These are phyloP conservation scores for Cladosporium velox DNA, from an alignment of 2,329 filamentous ascomycete species.

Conservation along the genomic window DNA sequence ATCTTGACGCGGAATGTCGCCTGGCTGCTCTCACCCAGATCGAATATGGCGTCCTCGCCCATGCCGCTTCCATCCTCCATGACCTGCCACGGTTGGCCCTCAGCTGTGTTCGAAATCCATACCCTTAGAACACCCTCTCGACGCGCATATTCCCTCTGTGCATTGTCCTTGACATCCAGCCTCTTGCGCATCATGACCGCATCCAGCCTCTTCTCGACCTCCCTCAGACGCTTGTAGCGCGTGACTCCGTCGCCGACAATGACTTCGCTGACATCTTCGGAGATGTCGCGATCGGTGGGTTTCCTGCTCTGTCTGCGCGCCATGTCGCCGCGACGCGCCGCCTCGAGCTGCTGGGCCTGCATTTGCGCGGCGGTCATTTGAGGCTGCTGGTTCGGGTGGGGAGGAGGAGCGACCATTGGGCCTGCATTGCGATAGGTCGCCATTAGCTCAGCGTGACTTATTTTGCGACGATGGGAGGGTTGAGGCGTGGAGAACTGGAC, in stretches of 20 bases:
- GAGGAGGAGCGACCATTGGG: conserved; percentile 41
- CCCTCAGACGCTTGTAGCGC: conserved; percentile 80
- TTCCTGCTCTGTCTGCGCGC: conserved; percentile 80
- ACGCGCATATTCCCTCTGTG: conserved; percentile 59
- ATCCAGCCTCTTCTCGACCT: conserved; percentile 85
- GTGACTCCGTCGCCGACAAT: conserved; percentile 79
- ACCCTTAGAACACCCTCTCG: conserved; percentile 78
- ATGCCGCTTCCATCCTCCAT: conserved; percentile 52
- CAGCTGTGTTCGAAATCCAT: conserved; percentile 92
- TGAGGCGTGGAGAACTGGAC: conserved; percentile 18
- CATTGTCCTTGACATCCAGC: conserved; percentile 81
- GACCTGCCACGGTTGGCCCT: conserved; percentile 91
- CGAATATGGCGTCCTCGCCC: conserved; percentile 70
- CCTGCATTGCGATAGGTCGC: conserved; percentile 49
- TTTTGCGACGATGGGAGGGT: conserved; percentile 41
- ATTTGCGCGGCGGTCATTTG: conserved; percentile 47
- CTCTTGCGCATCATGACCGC: conserved; percentile 93
- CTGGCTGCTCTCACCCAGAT: conserved; percentile 75
- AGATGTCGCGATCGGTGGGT: conserved; percentile 92
- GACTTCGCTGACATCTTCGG: conserved; percentile 77
- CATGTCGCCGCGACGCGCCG: conserved; percentile 51
- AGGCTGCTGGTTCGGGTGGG: conserved; percentile 55
- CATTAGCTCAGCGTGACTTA: conserved; percentile 51
- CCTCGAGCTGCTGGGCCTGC: conserved; percentile 48
- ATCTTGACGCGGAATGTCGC: conserved; percentile 89